These are phyloP conservation scores for Chrysoporthe austroafricana DNA, from an alignment of 2,329 filamentous ascomycete genomes.

Conservation along the genomic window DNA sequence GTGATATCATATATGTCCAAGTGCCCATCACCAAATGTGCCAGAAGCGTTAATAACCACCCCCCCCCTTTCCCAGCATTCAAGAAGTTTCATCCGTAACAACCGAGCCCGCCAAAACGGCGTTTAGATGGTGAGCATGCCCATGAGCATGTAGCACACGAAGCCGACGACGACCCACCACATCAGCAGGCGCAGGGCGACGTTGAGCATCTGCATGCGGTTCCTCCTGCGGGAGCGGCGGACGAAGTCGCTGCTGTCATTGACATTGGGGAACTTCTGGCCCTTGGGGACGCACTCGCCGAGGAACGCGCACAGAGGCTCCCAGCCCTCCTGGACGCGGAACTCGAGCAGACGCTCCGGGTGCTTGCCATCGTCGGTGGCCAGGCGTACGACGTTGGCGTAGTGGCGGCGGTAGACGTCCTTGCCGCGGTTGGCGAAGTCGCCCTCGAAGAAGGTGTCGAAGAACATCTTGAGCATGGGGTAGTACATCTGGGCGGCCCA, in stretches of 20 bases:
- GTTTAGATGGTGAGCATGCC: constrained; percentile 22
- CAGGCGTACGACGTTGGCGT: constrained; percentile 32
- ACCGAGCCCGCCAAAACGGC: background rate
- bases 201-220: constrained; percentile 34
- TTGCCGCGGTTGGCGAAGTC: constrained; percentile 70
- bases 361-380: constrained; percentile 45
- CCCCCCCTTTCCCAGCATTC: background rate
- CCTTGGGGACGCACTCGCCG: constrained; percentile 29
- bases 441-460: constrained; percentile 68
- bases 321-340: constrained; percentile 29
- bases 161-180: constrained; percentile 29
- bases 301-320: constrained; percentile 30
- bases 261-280: constrained; percentile 31
- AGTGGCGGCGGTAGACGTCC: constrained; percentile 54
- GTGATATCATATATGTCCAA: constrained; percentile 7
- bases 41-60: background rate
- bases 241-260: constrained; percentile 32
- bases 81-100: background rate
- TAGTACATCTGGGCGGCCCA: constrained; percentile 72
- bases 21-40: constrained; percentile 1
- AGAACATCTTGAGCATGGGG: constrained; percentile 72
- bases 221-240: constrained; percentile 31
- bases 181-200: constrained; percentile 31
- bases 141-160: constrained; percentile 30
- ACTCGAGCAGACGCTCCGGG: constrained; percentile 34